A percentile compares a stretch with the other conserved stretches of the same genome.
These are phyloP conservation scores for Phytophthora hybrid DNA, from an alignment of 352 stramenopile genomes.

Conservation along the genomic window DNA sequence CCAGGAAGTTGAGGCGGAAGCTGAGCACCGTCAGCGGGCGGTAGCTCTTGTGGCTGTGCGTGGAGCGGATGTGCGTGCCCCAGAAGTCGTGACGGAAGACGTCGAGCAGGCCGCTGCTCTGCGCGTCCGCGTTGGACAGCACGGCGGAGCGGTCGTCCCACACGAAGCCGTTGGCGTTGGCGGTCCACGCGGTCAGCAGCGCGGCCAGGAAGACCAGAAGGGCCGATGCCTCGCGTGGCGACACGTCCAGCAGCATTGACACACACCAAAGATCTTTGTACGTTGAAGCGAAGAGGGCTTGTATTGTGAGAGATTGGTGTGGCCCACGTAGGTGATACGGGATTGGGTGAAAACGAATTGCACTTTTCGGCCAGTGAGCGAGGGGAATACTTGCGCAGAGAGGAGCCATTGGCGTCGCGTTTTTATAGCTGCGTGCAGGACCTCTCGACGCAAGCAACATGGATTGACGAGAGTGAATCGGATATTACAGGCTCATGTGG, in stretches of 20 bases:
- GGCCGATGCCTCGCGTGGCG: constrained; percentile 12
- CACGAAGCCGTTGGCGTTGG: constrained; percentile 76
- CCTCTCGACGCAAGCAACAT: not conserved
- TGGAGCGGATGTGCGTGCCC: constrained; percentile 68
- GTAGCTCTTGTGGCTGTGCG: constrained; percentile 89
- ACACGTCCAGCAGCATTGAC: constrained; percentile 34
- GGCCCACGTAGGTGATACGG: not conserved
- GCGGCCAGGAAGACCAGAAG: constrained; percentile 43
- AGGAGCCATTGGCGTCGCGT: constrained; percentile 19
- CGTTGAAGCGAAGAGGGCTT: constrained; percentile 12
- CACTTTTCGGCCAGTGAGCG: constrained; percentile 26
- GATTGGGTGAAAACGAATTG: not conserved
- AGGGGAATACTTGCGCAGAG: not conserved
- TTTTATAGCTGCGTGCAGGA: constrained; percentile 33
- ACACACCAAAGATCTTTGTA: not conserved
- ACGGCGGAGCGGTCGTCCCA: constrained; percentile 92
- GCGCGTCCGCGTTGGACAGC: constrained; percentile 69
- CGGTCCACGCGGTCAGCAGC: constrained; percentile 63
- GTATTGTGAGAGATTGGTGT: constrained; percentile 10
- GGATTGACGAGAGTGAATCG: not conserved
- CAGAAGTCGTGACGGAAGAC: constrained; percentile 91
- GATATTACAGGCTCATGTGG: not conserved
- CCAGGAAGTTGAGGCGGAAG: constrained; percentile 70
- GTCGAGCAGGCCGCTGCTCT: constrained; percentile 40
- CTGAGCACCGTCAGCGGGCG: constrained; percentile 84